phyloP scores from a whole-genome alignment of 345 rosid species.

The Eucalyptus decipiens region DNA sequence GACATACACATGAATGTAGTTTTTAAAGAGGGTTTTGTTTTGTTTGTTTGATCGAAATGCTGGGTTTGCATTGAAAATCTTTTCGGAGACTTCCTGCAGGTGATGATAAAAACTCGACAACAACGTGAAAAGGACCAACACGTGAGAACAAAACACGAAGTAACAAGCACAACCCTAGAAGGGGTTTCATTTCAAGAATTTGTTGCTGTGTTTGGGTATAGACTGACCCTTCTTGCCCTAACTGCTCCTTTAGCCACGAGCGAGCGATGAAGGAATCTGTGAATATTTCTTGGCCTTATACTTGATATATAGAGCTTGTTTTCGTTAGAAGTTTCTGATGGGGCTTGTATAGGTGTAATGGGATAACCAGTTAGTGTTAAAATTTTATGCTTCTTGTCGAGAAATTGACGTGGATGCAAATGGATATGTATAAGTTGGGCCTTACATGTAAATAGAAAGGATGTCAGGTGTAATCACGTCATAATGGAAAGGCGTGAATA shows the following conservation, averaged over 20 bases:
- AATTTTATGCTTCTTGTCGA: not conserved
- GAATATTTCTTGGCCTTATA: not conserved
- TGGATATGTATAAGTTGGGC: not conserved
- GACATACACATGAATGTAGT: not conserved
- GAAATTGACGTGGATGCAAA: not conserved
- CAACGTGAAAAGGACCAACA: constrained; percentile 1
- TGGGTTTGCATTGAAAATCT: not conserved
- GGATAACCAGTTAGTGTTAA: not conserved
- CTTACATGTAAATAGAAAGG: not conserved
- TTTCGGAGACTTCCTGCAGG: not conserved
- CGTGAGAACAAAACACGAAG: not conserved
- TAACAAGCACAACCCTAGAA: not conserved
- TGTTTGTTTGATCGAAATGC: not conserved
- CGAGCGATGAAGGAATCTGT: not conserved
- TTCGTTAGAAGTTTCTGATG: not conserved
- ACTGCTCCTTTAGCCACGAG: not conserved
- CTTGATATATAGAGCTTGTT: not conserved
- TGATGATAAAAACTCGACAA: not conserved
- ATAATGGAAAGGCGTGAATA: not conserved
- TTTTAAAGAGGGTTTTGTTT: not conserved
- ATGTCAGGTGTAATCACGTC: not conserved
- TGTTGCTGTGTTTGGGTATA: not conserved
- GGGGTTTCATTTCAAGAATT: not conserved
- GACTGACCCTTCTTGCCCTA: not conserved
- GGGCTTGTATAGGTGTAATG: not conserved